A percentile compares a stretch with the other conserved stretches of the same genome.
Conservation (phyloP, 2,329 filamentous ascomycete species). For the Bertia moriformis region DNA sequence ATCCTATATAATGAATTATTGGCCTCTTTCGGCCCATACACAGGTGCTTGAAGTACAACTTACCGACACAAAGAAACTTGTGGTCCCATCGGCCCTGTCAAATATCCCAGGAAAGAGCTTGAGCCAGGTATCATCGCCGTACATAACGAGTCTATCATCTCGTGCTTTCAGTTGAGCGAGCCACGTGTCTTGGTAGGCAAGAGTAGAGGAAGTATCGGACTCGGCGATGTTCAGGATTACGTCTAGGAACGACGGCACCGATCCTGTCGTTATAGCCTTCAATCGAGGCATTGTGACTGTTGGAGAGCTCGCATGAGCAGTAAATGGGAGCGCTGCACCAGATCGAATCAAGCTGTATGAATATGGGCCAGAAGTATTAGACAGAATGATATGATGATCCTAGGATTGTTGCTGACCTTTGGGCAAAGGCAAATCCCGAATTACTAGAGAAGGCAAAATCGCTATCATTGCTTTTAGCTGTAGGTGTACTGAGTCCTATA, state of each 20-base stretch:
- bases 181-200: constrained; percentile 65
- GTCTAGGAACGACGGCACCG: constrained; percentile 62
- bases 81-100: constrained; percentile 53
- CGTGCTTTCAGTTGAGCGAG: constrained; percentile 52
- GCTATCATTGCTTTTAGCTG: constrained; percentile 20
- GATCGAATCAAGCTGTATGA: constrained; percentile 41
- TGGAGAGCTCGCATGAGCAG: constrained; percentile 58
- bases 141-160: constrained; percentile 51
- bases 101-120: constrained; percentile 62
- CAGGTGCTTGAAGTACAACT: constrained; percentile 20
- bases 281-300: constrained; percentile 68
- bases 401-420: constrained; percentile 32
- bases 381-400: not conserved
- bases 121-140: constrained; percentile 66
- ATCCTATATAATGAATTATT: constrained; percentile 31
- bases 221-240: constrained; percentile 66
- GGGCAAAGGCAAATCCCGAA: constrained; percentile 57
- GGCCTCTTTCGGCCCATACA: constrained; percentile 2
- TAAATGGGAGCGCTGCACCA: constrained; percentile 59
- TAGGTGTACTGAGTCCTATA: not conserved
- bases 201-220: constrained; percentile 53
- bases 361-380: constrained; percentile 3
- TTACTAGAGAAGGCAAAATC: constrained; percentile 57
- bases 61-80: constrained; percentile 67
- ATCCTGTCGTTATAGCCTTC: constrained; percentile 64